Percentiles rank a stretch among this genome's conserved stretches.
These are phyloP conservation scores for Mycena floridula DNA, from an alignment of 768 basidiomycete genomes.

Conservation along the genomic window DNA sequence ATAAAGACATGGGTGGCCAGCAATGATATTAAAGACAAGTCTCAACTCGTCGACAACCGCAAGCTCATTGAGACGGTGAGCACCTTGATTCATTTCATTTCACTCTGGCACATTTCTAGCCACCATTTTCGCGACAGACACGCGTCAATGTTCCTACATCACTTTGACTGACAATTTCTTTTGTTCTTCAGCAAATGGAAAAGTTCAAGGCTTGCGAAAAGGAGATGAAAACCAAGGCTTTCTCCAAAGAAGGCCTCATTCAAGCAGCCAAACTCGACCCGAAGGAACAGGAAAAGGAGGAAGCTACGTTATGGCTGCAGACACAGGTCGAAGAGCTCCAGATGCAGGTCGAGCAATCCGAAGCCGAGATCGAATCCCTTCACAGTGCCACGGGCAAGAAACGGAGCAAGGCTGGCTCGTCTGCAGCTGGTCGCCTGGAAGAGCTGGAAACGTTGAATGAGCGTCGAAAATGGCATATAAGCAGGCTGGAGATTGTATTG, in stretches of 20 bases:
- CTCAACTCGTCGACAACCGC: conserved; percentile 84
- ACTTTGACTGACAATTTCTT: conserved; percentile 4
- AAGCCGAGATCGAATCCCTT: conserved; percentile 89
- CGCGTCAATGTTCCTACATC: conserved; percentile 15
- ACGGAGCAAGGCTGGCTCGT: conserved; percentile 66
- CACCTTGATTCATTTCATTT: conserved; percentile 10
- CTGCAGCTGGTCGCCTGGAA: conserved; percentile 65
- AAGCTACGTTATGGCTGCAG: conserved; percentile 83
- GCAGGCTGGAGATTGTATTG: conserved; percentile 86
- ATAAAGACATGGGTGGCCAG: conserved; percentile 95
- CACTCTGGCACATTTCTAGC: conserved; percentile 15
- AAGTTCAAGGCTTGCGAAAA: conserved; percentile 99
- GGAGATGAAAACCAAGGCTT: conserved; percentile 99
- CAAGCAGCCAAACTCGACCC: conserved; percentile 94
- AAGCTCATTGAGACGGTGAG: conserved; percentile 95
- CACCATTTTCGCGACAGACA: conserved; percentile 15
- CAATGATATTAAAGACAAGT: conserved; percentile 99
- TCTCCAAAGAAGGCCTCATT: conserved; percentile 96
- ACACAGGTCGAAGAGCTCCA: conserved; percentile 85
- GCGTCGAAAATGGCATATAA: conserved; percentile 92
- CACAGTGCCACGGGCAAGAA: conserved; percentile 77
- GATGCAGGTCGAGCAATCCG: conserved; percentile 88
- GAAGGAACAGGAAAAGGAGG: conserved; percentile 93
- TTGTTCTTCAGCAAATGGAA: conserved; percentile 90
- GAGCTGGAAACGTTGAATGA: conserved; percentile 89